Evolutionary conservation across 176 grass and related monocot species (phyloP).

Genomic region (Tillandsia fasciculata): DNA sequence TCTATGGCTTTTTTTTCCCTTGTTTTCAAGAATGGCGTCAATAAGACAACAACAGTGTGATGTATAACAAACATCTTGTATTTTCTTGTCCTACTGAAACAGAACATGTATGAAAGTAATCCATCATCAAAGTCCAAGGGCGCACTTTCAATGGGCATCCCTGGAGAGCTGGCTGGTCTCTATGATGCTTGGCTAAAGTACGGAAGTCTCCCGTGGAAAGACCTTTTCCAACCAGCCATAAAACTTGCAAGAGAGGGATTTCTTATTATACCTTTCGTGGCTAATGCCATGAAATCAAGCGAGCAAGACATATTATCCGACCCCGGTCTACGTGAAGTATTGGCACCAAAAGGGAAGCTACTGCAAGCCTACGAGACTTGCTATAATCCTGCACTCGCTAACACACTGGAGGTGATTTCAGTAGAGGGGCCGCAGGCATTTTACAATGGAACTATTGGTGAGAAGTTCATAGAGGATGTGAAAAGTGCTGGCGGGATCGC

Average conservation of each 20-base stretch:
- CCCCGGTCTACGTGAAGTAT: constrained; percentile 56
- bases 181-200: constrained; percentile 62
- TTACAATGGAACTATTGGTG: constrained; percentile 55
- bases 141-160: constrained; percentile 66
- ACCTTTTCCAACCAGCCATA: constrained; percentile 63
- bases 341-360: constrained; percentile 45
- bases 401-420: constrained; percentile 41
- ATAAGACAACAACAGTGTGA: too few species aligned
- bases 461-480: constrained; percentile 39
- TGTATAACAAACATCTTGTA: too few species aligned
- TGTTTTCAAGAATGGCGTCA: too few species aligned
- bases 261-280: constrained; percentile 32
- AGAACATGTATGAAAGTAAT: constrained; percentile 70
- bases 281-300: constrained; percentile 20
- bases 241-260: constrained; percentile 60
- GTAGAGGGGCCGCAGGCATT: constrained; percentile 37
- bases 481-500: constrained; percentile 41
- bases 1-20: too few species aligned
- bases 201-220: constrained; percentile 51
- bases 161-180: constrained; percentile 76
- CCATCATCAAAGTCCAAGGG: constrained; percentile 44
- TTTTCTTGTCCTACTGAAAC: constrained; percentile 16
- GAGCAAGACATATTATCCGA: constrained; percentile 42
- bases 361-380: constrained; percentile 51
- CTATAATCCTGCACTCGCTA: constrained; percentile 56